phyloP scores from a whole-genome alignment of 306 rosid genomes.

The Purshia tridentata region DNA sequence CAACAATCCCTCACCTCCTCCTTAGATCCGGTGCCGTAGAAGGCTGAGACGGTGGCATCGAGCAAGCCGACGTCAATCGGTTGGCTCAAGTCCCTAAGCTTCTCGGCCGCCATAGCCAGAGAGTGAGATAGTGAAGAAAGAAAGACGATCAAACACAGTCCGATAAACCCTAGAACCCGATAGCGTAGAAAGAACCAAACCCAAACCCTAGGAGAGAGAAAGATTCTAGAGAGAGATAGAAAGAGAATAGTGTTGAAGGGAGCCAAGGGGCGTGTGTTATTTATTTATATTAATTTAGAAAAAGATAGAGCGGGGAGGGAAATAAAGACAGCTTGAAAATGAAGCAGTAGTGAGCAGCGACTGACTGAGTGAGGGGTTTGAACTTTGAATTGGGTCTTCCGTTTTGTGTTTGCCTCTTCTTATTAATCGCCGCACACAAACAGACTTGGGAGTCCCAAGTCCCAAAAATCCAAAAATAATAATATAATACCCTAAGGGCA shows the following conservation, averaged over 20 bases:
- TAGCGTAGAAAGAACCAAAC: neutral
- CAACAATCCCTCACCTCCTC: conserved; percentile 59
- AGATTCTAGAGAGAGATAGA: conserved; percentile 18
- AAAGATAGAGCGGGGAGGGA: conserved; percentile 35
- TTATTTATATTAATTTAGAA: conserved; percentile 23
- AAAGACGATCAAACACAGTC: conserved; percentile 1
- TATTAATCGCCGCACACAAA: too few species aligned
- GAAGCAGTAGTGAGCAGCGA: conserved; percentile 59
- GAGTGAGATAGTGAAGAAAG: neutral
- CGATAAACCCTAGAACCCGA: conserved; percentile 50
- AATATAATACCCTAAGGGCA: too few species aligned
- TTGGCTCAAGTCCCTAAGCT: conserved; percentile 86
- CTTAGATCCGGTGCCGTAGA: conserved; percentile 99
- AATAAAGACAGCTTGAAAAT: conserved; percentile 77
- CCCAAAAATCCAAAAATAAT: too few species aligned
- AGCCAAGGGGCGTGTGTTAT: conserved; percentile 16
- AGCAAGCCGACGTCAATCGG: conserved; percentile 86
- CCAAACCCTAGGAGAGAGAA: conserved; percentile 38
- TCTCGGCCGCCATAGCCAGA: conserved; percentile 86
- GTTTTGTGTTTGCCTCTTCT: too few species aligned
- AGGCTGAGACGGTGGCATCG: conserved; percentile 97
- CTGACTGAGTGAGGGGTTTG: too few species aligned
- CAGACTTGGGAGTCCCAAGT: too few species aligned
- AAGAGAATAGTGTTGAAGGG: conserved; percentile 11
- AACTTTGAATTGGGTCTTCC: too few species aligned